Conservation (phyloP, 1,284 basidiomycete species). For the Ceratorhiza oryzae-sativae region DNA sequence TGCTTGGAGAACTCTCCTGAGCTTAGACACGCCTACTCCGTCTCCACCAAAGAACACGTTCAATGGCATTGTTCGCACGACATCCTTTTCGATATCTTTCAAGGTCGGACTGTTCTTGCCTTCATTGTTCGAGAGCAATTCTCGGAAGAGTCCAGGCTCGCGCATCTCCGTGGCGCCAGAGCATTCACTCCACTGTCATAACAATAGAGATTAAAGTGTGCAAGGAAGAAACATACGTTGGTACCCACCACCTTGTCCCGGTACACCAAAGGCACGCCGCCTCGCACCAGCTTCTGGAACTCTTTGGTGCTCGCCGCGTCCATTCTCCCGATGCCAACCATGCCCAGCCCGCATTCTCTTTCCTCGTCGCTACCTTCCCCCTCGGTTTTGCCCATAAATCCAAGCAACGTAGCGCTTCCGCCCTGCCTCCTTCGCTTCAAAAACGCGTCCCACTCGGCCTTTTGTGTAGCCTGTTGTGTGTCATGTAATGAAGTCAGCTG, state of each 20-base stretch:
- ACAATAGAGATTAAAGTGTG: background rate
- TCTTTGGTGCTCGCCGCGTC: slow-evolving; percentile 71
- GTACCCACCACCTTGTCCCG: slow-evolving; percentile 71
- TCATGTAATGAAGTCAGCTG: slow-evolving; percentile 89
- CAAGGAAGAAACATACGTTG: slow-evolving; percentile 39
- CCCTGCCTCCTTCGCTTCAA: slow-evolving; percentile 64
- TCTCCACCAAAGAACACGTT: slow-evolving; percentile 98
- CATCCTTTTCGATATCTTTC: slow-evolving; percentile 94
- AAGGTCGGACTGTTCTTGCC: slow-evolving; percentile 60
- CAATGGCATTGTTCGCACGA: slow-evolving; percentile 90
- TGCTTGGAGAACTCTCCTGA: slow-evolving; percentile 86
- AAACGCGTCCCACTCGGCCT: slow-evolving; percentile 89
- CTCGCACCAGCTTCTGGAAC: slow-evolving; percentile 79
- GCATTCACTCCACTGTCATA: slow-evolving; percentile 78
- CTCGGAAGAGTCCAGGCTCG: slow-evolving; percentile 90
- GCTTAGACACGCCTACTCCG: slow-evolving; percentile 90
- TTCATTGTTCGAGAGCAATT: slow-evolving; percentile 72
- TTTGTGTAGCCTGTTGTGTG: slow-evolving; percentile 72
- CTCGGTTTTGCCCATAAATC: slow-evolving; percentile 54
- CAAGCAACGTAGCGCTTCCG: slow-evolving; percentile 59
- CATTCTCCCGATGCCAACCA: slow-evolving; percentile 90
- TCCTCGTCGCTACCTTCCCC: slow-evolving; percentile 78
- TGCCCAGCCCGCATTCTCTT: slow-evolving; percentile 71
- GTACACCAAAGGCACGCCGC: slow-evolving; percentile 88
- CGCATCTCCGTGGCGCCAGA: slow-evolving; percentile 89